Percentiles rank a stretch among this genome's conserved stretches.
Evolutionary conservation across 164 flowering plant species (phyloP).

Genomic region (Sedum album): DNA sequence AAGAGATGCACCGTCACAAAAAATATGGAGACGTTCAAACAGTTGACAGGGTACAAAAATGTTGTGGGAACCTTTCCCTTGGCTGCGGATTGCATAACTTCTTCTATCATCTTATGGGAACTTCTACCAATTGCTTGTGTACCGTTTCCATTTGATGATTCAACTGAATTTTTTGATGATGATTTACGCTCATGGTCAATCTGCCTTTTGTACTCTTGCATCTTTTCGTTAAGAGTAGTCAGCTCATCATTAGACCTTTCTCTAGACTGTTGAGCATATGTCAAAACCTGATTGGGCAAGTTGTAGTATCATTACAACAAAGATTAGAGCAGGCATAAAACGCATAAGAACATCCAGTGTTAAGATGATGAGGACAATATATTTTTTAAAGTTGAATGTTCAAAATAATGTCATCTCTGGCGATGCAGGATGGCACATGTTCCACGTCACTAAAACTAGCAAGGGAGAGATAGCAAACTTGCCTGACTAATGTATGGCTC

Average conservation of each 20-base stretch:
- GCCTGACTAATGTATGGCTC: no score
- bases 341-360: not conserved
- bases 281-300: constrained; percentile 63
- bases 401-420: constrained; percentile 3
- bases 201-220: constrained; percentile 89
- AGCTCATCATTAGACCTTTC: constrained; percentile 89
- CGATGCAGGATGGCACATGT: not conserved
- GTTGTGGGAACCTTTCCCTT: constrained; percentile 74
- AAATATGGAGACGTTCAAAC: not conserved
- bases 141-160: constrained; percentile 63
- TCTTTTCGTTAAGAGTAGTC: constrained; percentile 81
- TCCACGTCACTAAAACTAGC: not conserved
- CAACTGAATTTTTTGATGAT: constrained; percentile 52
- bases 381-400: not conserved
- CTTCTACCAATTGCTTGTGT: constrained; percentile 50
- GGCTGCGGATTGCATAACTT: constrained; percentile 63
- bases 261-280: constrained; percentile 88
- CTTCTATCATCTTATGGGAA: no score
- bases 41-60: not conserved
- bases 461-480: not conserved
- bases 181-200: constrained; percentile 71
- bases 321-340: no score
- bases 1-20: constrained; percentile 7
- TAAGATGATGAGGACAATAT: not conserved
- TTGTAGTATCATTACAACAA: not conserved